Conservation (phyloP, 371 early-diverging fungal genomes). For the Mortierella sp. region DNA sequence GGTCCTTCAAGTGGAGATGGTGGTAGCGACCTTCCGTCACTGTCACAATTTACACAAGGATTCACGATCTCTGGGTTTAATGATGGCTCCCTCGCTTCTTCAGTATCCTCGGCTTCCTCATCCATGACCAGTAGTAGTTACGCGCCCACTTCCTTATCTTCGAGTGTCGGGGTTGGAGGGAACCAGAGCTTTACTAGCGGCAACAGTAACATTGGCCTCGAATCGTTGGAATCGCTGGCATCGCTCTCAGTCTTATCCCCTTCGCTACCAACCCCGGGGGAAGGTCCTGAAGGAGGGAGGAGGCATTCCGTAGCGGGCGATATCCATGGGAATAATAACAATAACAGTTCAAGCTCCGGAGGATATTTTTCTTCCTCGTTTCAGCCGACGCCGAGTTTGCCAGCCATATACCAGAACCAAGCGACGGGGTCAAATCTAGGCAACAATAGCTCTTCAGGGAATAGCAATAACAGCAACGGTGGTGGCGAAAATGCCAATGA, state of each 20-base stretch:
- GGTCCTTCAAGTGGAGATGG: not conserved
- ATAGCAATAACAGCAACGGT: not conserved
- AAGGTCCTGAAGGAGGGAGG: not conserved
- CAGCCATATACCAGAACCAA: conserved; percentile 30
- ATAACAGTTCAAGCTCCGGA: not conserved
- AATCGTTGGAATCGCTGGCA: conserved; percentile 36
- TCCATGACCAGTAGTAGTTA: not conserved
- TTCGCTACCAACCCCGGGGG: conserved; percentile 16
- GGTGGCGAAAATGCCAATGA: not conserved
- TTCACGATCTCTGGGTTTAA: conserved; percentile 2
- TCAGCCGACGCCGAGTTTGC: conserved; percentile 28
- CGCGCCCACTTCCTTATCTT: not conserved
- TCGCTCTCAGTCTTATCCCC: conserved; percentile 40
- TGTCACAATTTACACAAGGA: conserved; percentile 7
- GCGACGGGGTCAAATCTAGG: not conserved
- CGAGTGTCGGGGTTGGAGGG: not conserved
- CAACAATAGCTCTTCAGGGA: not conserved
- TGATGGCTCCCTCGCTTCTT: not conserved
- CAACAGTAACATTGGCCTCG: conserved; percentile 16
- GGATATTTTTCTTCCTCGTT: conserved; percentile 30
- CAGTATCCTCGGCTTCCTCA: not conserved
- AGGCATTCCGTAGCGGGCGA: not conserved
- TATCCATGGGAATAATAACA: not conserved
- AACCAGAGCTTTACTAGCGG: conserved; percentile 12
- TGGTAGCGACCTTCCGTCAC: not conserved